Percentiles rank a stretch among this genome's conserved stretches.
phyloP scores from a whole-genome alignment of 129 eudicot species.

The Artemisia tridentata region DNA sequence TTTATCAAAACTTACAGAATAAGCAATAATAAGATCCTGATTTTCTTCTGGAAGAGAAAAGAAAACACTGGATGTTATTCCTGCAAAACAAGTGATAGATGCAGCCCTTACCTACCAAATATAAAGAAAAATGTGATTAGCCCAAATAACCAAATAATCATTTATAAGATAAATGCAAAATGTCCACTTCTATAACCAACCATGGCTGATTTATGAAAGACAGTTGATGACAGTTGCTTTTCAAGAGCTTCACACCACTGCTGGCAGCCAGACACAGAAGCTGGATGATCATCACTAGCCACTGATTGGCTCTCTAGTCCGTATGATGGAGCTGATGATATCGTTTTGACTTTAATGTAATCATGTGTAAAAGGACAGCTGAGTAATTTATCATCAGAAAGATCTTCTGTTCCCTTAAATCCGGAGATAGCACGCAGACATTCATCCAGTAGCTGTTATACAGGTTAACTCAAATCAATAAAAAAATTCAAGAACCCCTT shows the following conservation, averaged over 20 bases:
- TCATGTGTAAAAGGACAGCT: slow-evolving; percentile 84
- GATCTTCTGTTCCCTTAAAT: slow-evolving; percentile 93
- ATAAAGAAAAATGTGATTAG: slow-evolving; percentile 18
- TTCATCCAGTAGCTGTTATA: slow-evolving; percentile 79
- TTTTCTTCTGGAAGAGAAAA: slow-evolving; percentile 61
- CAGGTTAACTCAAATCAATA: not conserved
- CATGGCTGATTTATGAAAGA: slow-evolving; percentile 72
- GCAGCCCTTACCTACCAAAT: slow-evolving; percentile 84
- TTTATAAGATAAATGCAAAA: not conserved
- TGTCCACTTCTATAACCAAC: slow-evolving; percentile 41
- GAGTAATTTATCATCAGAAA: slow-evolving; percentile 62
- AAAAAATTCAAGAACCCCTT: not conserved
- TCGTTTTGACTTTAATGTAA: slow-evolving; percentile 63
- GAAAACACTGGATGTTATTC: slow-evolving; percentile 79
- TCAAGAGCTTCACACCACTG: slow-evolving; percentile 79
- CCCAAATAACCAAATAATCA: slow-evolving; percentile 9
- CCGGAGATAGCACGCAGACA: slow-evolving; percentile 95
- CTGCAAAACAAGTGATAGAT: slow-evolving; percentile 90
- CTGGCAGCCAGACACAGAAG: slow-evolving; percentile 45
- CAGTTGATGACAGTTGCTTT: slow-evolving; percentile 54
- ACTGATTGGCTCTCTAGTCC: slow-evolving; percentile 35
- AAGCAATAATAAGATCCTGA: slow-evolving; percentile 55
- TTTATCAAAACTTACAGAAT: slow-evolving; percentile 46
- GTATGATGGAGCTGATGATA: slow-evolving; percentile 93
- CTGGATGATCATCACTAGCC: slow-evolving; percentile 31